Base-by-base conservation (phyloP, 305 asterid genomes). In the Andrographis paniculata region DNA sequence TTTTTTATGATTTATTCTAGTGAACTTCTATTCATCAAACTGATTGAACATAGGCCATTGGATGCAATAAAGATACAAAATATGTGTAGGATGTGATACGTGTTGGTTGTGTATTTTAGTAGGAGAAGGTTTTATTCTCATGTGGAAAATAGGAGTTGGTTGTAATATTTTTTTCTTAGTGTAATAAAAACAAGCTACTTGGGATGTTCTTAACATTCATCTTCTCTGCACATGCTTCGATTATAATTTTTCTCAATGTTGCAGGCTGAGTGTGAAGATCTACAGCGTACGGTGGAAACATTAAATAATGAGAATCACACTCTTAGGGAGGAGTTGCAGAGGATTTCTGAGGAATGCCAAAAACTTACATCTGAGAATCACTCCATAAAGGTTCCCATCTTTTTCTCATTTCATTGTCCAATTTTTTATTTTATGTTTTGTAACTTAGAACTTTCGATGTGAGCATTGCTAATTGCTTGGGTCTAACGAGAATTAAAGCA, bases 241-340 rank as follows among this genome's bases (percentile, higher is more conserved):
- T 13, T 21, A 36, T 21, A 6, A 14, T 36, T 18, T 13, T 7
- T 7, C 23, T 15, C 6, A 20, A 9, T 16, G 12, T 63, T 59
- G 49, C 75, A 89, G 98, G 98, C 94, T 2, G 98, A 86, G 77
- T 88, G 97, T 53, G 97, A 88, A 69, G 93, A 85, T 72, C 73
- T 88, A 50, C 97, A 88, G 48, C 86, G 67, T 36, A 78, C 69
- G 68, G 98, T 89, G 55, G 96, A 80, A 64, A 40, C 68, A 13
- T 56, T 89, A 66, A 86, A 31, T 65, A 66, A 28, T 27, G 95
- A 86, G 77, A 89, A 89, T 50, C 76, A 62, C 35, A 50, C 75
- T 2, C 78, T 89, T 35, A 74, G 80, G 65, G 94, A 78, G 8
- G 98, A 89, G 64, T 57, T 89, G 59, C 82, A 71, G 44, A 75